Percentiles rank a stretch among this genome's conserved stretches.
phyloP scores from a whole-genome alignment of 768 basidiomycete species.

The Boletus sp. region DNA sequence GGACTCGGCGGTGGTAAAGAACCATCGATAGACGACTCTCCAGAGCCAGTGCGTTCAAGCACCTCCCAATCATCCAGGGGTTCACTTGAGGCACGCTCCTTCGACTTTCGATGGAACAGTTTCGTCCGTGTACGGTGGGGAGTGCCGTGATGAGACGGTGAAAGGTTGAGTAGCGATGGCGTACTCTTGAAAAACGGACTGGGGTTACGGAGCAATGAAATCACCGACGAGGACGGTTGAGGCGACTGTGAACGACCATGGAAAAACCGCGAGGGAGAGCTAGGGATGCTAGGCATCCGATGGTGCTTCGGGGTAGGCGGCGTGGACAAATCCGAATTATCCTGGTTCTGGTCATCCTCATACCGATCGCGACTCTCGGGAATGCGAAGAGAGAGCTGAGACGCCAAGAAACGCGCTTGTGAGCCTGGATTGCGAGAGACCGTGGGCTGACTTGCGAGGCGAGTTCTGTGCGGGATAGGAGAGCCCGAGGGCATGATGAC shows the following conservation, averaged over 20 bases:
- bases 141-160: slow-evolving; percentile 31
- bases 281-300: slow-evolving; percentile 29
- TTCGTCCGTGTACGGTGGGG: slow-evolving; percentile 29
- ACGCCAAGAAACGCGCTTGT: slow-evolving; percentile 32
- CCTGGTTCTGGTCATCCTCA: slow-evolving; percentile 30
- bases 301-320: slow-evolving; percentile 33
- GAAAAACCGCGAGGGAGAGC: slow-evolving; percentile 32
- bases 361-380: slow-evolving; percentile 32
- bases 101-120: slow-evolving; percentile 34
- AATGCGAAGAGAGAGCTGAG: slow-evolving; percentile 32
- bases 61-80: slow-evolving; percentile 34
- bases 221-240: slow-evolving; percentile 34
- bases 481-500: slow-evolving; percentile 12
- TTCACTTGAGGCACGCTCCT: slow-evolving; percentile 33
- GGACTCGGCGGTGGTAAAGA: slow-evolving; percentile 20
- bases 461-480: slow-evolving; percentile 28
- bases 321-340: slow-evolving; percentile 31
- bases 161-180: slow-evolving; percentile 29
- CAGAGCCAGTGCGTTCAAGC: slow-evolving; percentile 28
- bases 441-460: slow-evolving; percentile 29
- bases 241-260: slow-evolving; percentile 30
- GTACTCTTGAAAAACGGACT: slow-evolving; percentile 36
- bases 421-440: slow-evolving; percentile 26
- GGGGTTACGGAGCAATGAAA: slow-evolving; percentile 33
- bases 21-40: slow-evolving; percentile 23